Conservation (phyloP, 345 rosid species). For the Dimocarpus longan region DNA sequence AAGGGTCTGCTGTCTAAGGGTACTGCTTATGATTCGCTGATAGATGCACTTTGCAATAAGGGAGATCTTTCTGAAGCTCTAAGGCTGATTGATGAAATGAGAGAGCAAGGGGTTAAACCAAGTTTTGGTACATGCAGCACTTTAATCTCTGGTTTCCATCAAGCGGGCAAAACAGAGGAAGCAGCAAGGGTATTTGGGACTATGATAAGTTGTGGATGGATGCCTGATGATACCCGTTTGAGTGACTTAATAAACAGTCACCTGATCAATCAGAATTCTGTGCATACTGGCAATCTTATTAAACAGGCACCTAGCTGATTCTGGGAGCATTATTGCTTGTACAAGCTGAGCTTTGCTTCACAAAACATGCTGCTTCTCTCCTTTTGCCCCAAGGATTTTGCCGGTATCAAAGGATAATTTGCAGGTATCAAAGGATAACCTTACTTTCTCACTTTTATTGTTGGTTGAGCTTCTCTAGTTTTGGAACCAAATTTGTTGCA, state of each 20-base stretch:
- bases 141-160: slow-evolving; percentile 1
- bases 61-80: slow-evolving; percentile 13
- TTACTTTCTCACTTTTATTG: background rate
- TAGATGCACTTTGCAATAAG: slow-evolving; percentile 15
- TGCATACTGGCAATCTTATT: background rate
- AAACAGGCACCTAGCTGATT: background rate
- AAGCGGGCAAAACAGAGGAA: slow-evolving; percentile 14
- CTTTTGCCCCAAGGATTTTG: background rate
- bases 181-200: slow-evolving; percentile 1
- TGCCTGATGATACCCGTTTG: background rate
- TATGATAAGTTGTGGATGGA: slow-evolving; percentile 12
- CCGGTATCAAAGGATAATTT: background rate
- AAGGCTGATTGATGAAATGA: slow-evolving; percentile 14
- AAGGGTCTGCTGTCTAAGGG: slow-evolving; percentile 15
- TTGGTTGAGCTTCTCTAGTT: background rate
- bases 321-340: background rate
- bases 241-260: background rate
- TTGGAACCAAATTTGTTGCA: background rate
- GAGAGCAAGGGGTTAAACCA: background rate
- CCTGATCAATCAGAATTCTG: slow-evolving; percentile 1
- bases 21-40: slow-evolving; percentile 5
- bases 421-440: background rate
- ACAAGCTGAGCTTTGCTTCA: background rate
- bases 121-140: background rate
- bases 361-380: background rate